These are phyloP conservation scores for Recurvomyces mirabilis DNA, from an alignment of 495 filamentous ascomycete species.

Conservation along the genomic window DNA sequence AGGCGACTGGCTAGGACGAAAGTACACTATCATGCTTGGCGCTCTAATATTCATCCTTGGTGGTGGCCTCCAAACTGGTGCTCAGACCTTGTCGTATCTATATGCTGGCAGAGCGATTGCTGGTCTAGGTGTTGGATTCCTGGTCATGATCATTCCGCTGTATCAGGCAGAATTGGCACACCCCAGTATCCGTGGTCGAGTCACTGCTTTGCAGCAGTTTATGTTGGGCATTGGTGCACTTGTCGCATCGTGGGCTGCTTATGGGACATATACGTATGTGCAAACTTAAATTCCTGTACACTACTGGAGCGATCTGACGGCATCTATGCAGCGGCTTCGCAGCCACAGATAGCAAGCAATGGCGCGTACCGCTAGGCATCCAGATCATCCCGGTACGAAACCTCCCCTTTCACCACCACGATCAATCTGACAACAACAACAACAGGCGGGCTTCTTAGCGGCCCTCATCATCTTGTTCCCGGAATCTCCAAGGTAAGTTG, in stretches of 20 bases:
- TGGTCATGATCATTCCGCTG: conserved; percentile 38
- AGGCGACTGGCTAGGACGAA: conserved; percentile 37
- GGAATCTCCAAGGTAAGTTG: conserved; percentile 33
- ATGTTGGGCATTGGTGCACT: conserved; percentile 47
- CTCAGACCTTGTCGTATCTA: conserved; percentile 26
- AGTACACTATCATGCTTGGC: conserved; percentile 37
- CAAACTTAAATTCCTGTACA: too few relatives aligned
- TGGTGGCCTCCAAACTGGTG: conserved; percentile 31
- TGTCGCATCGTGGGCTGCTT: conserved; percentile 27
- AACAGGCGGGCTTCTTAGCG: conserved; percentile 44
- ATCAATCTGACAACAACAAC: too few relatives aligned
- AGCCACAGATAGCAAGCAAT: conserved; percentile 36
- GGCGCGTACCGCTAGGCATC: conserved; percentile 46
- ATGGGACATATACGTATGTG: conserved; percentile 28
- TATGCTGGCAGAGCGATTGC: conserved; percentile 27
- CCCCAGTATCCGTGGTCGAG: conserved; percentile 35
- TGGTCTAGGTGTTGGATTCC: conserved; percentile 34
- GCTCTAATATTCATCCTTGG: conserved; percentile 31
- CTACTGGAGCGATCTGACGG: too few relatives aligned
- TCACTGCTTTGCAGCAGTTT: conserved; percentile 49
- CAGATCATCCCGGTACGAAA: conserved; percentile 49
- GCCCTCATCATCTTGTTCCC: conserved; percentile 47
- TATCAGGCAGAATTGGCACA: conserved; percentile 37
- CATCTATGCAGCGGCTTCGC: conserved; percentile 26
- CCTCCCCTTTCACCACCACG: too few relatives aligned